Percentiles rank a stretch among this genome's conserved stretches.
Conservation (phyloP, 768 basidiomycete species). For the Termitomyces sp. region DNA sequence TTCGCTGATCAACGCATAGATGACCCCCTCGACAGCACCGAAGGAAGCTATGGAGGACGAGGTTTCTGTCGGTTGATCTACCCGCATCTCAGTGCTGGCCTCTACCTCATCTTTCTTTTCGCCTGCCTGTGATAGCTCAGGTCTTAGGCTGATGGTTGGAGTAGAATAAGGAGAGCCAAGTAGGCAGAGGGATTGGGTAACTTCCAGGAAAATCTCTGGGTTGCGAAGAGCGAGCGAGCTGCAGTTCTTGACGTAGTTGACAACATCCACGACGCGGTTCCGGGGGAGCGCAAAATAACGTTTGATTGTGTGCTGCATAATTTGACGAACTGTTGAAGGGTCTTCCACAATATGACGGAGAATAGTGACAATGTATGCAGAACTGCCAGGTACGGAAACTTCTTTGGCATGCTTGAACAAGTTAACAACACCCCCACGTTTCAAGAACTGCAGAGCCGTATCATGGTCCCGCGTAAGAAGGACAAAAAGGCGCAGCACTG, state of each 20-base stretch:
- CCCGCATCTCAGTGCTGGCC: constrained; percentile 48
- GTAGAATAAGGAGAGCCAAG: constrained; percentile 60
- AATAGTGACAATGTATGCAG: constrained; percentile 81
- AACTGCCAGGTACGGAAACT: constrained; percentile 60
- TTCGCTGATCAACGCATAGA: constrained; percentile 72
- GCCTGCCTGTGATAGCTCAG: constrained; percentile 22
- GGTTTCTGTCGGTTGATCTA: constrained; percentile 32
- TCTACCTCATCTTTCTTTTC: constrained; percentile 20
- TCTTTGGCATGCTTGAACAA: constrained; percentile 66
- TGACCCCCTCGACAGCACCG: constrained; percentile 49
- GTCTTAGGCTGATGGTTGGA: constrained; percentile 55
- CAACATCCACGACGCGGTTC: constrained; percentile 58
- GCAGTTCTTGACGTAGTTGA: constrained; percentile 68
- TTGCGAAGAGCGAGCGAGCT: constrained; percentile 80
- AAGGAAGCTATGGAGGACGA: constrained; percentile 18
- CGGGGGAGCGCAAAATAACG: constrained; percentile 75
- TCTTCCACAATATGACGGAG: constrained; percentile 93
- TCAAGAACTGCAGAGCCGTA: constrained; percentile 62
- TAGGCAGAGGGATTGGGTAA: constrained; percentile 64
- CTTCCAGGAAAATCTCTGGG: constrained; percentile 67
- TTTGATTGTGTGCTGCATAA: constrained; percentile 82
- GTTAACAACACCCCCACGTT: constrained; percentile 51
- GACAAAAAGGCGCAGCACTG: constrained; percentile 77
- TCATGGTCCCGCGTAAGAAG: constrained; percentile 72
- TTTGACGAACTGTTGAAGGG: constrained; percentile 45